Percentiles rank a stretch among this genome's conserved stretches.
phyloP scores from a whole-genome alignment of 768 basidiomycete genomes.

The Rubroboletus satanas region DNA sequence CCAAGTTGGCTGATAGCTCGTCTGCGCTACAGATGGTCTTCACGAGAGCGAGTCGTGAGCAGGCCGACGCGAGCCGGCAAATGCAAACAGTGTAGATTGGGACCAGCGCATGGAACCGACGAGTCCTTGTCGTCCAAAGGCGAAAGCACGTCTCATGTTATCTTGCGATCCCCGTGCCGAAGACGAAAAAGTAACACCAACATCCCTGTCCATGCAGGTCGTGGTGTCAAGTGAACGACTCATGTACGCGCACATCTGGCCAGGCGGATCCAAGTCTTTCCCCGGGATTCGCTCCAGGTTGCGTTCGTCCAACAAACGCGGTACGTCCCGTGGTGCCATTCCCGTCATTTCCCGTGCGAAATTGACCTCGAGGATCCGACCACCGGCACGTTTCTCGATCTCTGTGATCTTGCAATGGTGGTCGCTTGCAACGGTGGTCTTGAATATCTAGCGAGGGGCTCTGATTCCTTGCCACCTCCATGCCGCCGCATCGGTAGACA shows the following conservation, averaged over 20 bases:
- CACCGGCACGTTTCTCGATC: background rate
- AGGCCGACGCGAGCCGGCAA: background rate
- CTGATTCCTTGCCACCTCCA: background rate
- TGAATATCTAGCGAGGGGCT: background rate
- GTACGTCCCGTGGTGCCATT: background rate
- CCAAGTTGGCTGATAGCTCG: background rate
- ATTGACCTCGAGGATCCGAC: background rate
- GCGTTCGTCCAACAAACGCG: background rate
- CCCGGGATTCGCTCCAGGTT: background rate
- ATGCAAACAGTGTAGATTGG: background rate
- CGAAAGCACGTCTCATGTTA: background rate
- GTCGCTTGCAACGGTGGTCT: background rate
- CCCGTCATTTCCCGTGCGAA: background rate
- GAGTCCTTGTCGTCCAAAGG: slow-evolving; percentile 2
- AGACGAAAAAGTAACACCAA: background rate
- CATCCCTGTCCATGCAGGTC: background rate
- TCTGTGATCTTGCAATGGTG: background rate
- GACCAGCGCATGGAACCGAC: background rate
- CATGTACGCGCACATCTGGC: background rate
- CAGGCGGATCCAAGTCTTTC: background rate
- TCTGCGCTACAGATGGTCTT: background rate
- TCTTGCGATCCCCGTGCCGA: background rate
- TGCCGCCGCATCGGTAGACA: background rate
- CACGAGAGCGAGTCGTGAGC: background rate
- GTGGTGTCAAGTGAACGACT: background rate